A percentile compares a stretch with the other conserved stretches of the same genome.
Evolutionary conservation across 345 rosid genomes (phyloP).

Genomic region (Brassica carinata): DNA sequence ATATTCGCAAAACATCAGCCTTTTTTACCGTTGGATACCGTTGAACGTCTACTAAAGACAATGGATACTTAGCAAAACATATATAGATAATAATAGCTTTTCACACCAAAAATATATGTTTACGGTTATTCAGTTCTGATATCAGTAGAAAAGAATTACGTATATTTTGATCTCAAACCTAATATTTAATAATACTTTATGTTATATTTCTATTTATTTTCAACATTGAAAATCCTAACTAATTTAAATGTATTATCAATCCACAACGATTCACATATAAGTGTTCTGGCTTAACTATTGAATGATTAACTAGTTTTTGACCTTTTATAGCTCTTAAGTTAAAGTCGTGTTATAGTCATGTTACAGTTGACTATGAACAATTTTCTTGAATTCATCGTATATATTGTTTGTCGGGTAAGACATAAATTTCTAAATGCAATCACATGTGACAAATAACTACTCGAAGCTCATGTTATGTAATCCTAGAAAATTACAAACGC

Average conservation of each 20-base stretch:
- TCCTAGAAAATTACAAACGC: conserved; percentile 36
- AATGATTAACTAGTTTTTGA: conserved; percentile 2
- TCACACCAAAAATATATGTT: background rate
- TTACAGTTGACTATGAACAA: conserved; percentile 27
- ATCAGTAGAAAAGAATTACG: background rate
- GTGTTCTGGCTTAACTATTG: background rate
- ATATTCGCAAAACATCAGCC: conserved; percentile 1
- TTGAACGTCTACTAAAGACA: background rate
- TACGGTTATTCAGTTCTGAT: background rate
- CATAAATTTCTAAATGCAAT: conserved; percentile 37
- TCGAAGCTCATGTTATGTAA: conserved; percentile 14
- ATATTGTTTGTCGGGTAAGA: conserved; percentile 29
- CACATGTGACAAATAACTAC: conserved; percentile 31
- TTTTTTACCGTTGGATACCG: background rate
- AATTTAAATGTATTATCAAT: background rate
- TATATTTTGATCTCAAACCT: background rate
- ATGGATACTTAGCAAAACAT: background rate
- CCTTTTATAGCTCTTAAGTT: background rate
- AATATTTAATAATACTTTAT: background rate
- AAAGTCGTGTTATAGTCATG: conserved; percentile 29
- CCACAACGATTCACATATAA: background rate
- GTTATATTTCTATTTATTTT: background rate
- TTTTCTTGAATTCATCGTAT: conserved; percentile 9
- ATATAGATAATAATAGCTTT: background rate
- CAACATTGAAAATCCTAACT: background rate